Conservation (phyloP, 2,329 filamentous ascomycete species). For the Macrophomina phaseolina region DNA sequence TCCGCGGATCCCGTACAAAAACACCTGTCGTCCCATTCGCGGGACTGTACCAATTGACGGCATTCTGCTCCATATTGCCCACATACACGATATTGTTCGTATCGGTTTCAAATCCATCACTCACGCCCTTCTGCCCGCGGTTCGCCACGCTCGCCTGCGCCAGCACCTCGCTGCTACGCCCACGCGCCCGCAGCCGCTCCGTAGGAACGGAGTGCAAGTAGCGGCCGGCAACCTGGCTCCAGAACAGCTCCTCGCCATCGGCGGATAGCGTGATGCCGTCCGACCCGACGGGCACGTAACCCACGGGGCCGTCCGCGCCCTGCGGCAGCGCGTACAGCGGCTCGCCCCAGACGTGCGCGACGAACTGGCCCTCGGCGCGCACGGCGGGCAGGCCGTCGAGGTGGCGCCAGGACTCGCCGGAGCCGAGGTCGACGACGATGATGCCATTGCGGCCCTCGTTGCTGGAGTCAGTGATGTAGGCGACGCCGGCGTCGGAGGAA, state of each 20-base stretch:
- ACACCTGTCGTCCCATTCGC: slow-evolving; percentile 49
- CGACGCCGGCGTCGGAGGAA: slow-evolving; percentile 52
- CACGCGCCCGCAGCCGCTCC: slow-evolving; percentile 47
- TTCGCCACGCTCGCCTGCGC: slow-evolving; percentile 52
- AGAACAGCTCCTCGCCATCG: slow-evolving; percentile 56
- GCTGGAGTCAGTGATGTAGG: slow-evolving; percentile 61
- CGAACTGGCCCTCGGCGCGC: slow-evolving; percentile 51
- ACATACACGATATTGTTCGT: slow-evolving; percentile 56
- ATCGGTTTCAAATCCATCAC: slow-evolving; percentile 60
- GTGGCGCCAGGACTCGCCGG: slow-evolving; percentile 57
- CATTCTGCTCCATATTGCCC: slow-evolving; percentile 58
- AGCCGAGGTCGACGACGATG: slow-evolving; percentile 57
- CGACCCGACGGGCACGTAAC: slow-evolving; percentile 51
- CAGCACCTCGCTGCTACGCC: slow-evolving; percentile 48
- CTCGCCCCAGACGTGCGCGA: slow-evolving; percentile 56
- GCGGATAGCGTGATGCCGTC: slow-evolving; percentile 60
- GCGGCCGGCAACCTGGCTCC: slow-evolving; percentile 51
- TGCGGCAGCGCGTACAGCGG: slow-evolving; percentile 51
- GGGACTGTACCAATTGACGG: slow-evolving; percentile 54
- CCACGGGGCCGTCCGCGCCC: slow-evolving; percentile 40
- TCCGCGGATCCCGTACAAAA: slow-evolving; percentile 54
- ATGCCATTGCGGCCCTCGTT: slow-evolving; percentile 57
- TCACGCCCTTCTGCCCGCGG: slow-evolving; percentile 56
- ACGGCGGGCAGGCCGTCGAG: slow-evolving; percentile 52
- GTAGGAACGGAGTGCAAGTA: slow-evolving; percentile 56